Conservation (phyloP, 192 early-diverging fungal genomes). For the Mortierella alpina region DNA sequence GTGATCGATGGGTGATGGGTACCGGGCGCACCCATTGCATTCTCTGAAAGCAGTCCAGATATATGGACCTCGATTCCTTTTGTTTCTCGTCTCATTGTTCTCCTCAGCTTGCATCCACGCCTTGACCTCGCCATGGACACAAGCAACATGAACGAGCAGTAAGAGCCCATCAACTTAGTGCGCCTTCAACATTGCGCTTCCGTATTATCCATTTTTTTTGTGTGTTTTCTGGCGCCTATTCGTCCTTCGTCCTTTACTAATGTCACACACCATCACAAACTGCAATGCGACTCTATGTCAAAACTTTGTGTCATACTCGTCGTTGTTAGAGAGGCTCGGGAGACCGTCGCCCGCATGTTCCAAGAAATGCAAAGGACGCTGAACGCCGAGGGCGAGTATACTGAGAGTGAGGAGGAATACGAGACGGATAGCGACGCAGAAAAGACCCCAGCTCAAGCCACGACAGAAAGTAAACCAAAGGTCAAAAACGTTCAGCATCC, state of each 20-base stretch:
- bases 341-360: constrained; percentile 33
- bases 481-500: too few species aligned
- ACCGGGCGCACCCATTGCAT: neutral
- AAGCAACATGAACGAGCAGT: constrained; percentile 24
- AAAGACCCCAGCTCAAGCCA: neutral
- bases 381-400: constrained; percentile 26
- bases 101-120: neutral
- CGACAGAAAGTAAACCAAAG: neutral
- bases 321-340: constrained; percentile 25
- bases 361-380: constrained; percentile 32
- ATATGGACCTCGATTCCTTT: neutral
- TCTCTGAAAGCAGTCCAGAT: too few species aligned
- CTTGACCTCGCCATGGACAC: constrained; percentile 24
- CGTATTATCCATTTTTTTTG: neutral
- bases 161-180: neutral
- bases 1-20: neutral
- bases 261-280: neutral
- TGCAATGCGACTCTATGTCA: neutral
- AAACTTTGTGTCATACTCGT: neutral
- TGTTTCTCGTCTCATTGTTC: neutral
- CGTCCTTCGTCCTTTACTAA: neutral
- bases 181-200: neutral
- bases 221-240: neutral
- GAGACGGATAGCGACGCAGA: constrained; percentile 14
- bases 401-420: constrained; percentile 19